Evolutionary conservation across 441 rosid species (phyloP).

Genomic region (Populus hybrid): DNA sequence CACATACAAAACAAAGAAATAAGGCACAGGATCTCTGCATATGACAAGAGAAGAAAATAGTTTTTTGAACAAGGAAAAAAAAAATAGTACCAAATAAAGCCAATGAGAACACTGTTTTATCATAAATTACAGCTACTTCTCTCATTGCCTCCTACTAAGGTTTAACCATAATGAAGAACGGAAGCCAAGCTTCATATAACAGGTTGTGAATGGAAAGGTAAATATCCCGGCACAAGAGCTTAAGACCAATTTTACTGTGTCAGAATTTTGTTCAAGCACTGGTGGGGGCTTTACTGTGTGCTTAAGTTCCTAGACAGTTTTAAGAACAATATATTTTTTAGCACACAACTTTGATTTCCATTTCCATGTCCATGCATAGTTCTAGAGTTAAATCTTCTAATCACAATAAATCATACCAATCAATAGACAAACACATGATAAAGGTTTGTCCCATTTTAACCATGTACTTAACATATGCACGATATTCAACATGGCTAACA

Average conservation of each 20-base stretch:
- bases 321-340: neutral
- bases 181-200: neutral
- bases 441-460: neutral
- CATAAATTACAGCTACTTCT: neutral
- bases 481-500: neutral
- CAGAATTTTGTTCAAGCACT: neutral
- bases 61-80: neutral
- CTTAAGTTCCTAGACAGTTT: neutral
- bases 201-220: neutral
- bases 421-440: neutral
- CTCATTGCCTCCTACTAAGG: neutral
- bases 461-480: neutral
- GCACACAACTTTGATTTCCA: neutral
- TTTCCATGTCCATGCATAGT: neutral
- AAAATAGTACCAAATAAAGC: neutral
- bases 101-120: neutral
- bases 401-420: neutral
- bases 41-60: neutral
- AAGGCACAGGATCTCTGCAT: slow-evolving; percentile 1
- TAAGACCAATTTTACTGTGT: neutral
- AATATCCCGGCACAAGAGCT: neutral
- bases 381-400: neutral
- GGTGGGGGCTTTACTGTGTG: neutral
- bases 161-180: too few relatives aligned
- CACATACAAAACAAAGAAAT: slow-evolving; percentile 11